Base-by-base conservation (phyloP, 2,329 filamentous ascomycete genomes). In the Penicillium concentricum region DNA sequence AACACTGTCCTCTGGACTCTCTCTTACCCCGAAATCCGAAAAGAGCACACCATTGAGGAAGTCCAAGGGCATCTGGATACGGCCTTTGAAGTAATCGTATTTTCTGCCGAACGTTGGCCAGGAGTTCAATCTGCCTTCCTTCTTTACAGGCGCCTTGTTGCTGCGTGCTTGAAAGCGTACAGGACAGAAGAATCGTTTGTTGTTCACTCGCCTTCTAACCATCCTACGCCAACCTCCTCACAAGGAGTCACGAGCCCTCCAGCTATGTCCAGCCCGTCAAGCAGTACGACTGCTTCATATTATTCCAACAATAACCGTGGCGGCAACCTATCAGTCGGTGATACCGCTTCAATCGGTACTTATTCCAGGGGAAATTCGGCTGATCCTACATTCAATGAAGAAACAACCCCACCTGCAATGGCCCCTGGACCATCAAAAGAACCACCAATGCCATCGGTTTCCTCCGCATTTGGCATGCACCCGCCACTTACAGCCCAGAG, bases 1-100 rank as follows among this genome's bases (percentile, higher is more conserved):
- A 97, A 96, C 70, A 92, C 91, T 5, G 84, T 97, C 48, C 82
- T 99, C 0, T 99, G 94, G 94, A 86, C 90, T 2, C 83, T 96
- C 8, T 96, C 92, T 1, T 97, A 96, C 69, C 83, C 88, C 4
- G 89, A 93, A 62, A 87, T 97, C 24, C 87, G 94, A 44, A 83
- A 84, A 52, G 79, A 84, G 18, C 88, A 96, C 70, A 73, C 82
- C 4, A 85, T 87, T 20, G 86, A 91, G 43, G 88, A 94, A 61
- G 88, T 96, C 0, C 87, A 93, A 67, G 80, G 84, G 26, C 83
- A 94, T 63, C 82, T 96, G 42, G 82, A 87, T 46, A 83, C 87
- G 20, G 90, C 90, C 0, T 79, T 97, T 57, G 88, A 92, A 51
- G 88, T 90, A 5, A 88, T 97, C 58, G 83, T 87, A 56, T 84